Percentiles rank a stretch among this genome's conserved stretches.
These are phyloP conservation scores for Talaromyces sp. DNA, from an alignment of 2,329 filamentous ascomycete species.

Conservation along the genomic window DNA sequence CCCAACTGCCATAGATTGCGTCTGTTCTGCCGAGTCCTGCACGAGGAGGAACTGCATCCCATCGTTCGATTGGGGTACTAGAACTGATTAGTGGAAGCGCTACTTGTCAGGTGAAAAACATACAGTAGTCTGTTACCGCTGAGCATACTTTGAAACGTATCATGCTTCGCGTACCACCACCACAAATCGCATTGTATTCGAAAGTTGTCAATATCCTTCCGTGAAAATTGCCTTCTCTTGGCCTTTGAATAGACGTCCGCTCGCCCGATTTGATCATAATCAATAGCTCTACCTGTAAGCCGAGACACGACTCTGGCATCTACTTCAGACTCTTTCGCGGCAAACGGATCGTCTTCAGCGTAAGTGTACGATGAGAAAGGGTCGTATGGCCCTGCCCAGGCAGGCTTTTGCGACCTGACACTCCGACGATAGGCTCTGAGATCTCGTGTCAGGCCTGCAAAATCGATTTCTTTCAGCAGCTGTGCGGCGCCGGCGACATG, in stretches of 20 bases:
- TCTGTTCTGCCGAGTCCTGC: constrained; percentile 73
- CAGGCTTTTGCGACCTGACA: constrained; percentile 32
- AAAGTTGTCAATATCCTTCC: constrained; percentile 70
- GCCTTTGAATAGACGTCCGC: constrained; percentile 29
- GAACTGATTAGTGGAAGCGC: not conserved
- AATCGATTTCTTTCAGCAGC: constrained; percentile 78
- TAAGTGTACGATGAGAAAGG: constrained; percentile 14
- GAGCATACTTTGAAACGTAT: constrained; percentile 84
- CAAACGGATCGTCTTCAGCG: constrained; percentile 43
- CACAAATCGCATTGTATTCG: constrained; percentile 81
- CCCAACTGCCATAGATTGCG: constrained; percentile 81
- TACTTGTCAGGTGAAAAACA: constrained; percentile 35
- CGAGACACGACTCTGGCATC: constrained; percentile 57
- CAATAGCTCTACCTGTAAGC: constrained; percentile 56
- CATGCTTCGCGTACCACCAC: constrained; percentile 97
- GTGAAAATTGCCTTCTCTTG: constrained; percentile 37
- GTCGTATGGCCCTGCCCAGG: constrained; percentile 26
- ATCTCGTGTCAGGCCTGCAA: constrained; percentile 66
- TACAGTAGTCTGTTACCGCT: constrained; percentile 83
- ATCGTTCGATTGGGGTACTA: constrained; percentile 75
- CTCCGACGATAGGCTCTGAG: constrained; percentile 63
- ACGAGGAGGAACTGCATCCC: constrained; percentile 84
- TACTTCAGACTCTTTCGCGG: constrained; percentile 47
- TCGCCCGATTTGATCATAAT: constrained; percentile 57
- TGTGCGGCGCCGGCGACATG: constrained; percentile 82